Base-by-base conservation (phyloP, 2,329 filamentous ascomycete genomes). In the Cordyceps cateniannulata region DNA sequence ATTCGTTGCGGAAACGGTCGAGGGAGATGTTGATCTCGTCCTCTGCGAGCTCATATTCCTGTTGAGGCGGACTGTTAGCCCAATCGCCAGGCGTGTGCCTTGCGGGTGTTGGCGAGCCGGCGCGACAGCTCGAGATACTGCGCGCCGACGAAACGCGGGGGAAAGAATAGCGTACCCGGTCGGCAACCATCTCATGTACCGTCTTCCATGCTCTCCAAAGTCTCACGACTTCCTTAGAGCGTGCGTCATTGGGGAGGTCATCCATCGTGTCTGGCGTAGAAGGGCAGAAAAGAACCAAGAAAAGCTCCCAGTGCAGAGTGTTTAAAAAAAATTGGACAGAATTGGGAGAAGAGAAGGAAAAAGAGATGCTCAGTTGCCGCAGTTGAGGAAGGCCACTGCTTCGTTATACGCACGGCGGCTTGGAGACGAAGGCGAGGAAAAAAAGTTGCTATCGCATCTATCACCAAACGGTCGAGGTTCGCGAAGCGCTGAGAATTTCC, bases 171-270 rank as follows among this genome's bases (percentile, higher is more conserved):
- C 89, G 69, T 84, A 96, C 93, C 74, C 93, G 81, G 75, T 98
- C 95, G 64, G 84, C 81, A 68, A 95, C 88, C 93, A 99, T 96
- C 81, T 99, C 91, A 75, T 96, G 91, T 53, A 92, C 87, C 9
- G 95, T 99, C 76, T 87, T 86, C 85, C 91, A 96, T 69, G 93
- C 91, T 75, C 93, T 90, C 93, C 95, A 99, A 67, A 97, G 85
- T 72, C 90, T 86, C 69, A 83, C 78, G 53, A 81, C 74, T 74
- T 79, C 77, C 72, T 81, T 81, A 66, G 77, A 74, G 73, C 79
- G 80, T 65, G 76, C 77, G 49, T 80, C 75, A 61, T 80, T 79
- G 58, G 78, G 75, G 71, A 79, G 75, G 49, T 71, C 70, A 66
- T 76, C 74, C 76, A 78, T 77, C 22, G 59, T 42, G 42, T 20